Conservation (phyloP, 257 asterid genomes). For the Jasminum sambac region DNA sequence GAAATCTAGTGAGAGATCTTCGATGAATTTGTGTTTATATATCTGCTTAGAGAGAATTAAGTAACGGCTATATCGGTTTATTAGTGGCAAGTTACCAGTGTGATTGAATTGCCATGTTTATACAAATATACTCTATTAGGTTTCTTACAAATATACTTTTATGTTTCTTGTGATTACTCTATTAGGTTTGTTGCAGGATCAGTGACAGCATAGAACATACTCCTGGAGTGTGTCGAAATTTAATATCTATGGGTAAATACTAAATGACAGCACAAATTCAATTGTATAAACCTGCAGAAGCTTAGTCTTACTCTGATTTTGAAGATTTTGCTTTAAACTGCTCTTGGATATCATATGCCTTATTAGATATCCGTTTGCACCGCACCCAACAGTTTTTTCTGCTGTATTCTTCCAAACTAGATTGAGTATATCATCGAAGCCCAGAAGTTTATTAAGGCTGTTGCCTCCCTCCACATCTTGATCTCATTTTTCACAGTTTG, state of each 20-base stretch:
- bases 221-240: slow-evolving; percentile 47
- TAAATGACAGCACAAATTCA: neutral
- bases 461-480: slow-evolving; percentile 89
- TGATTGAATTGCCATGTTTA: neutral
- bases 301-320: no score
- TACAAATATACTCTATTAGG: no score
- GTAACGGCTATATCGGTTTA: neutral
- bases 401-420: slow-evolving; percentile 96
- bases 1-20: slow-evolving; percentile 10
- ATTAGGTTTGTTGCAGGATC: slow-evolving; percentile 92
- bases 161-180: no score
- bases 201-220: slow-evolving; percentile 68
- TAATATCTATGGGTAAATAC: slow-evolving; percentile 1
- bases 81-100: slow-evolving; percentile 1
- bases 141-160: no score
- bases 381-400: slow-evolving; percentile 91
- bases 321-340: no score
- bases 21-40: neutral
- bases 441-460: slow-evolving; percentile 83
- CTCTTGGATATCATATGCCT: slow-evolving; percentile 95
- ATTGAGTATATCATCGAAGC: slow-evolving; percentile 94
- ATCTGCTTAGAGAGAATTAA: neutral
- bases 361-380: slow-evolving; percentile 78
- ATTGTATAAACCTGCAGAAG: slow-evolving; percentile 24
- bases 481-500: slow-evolving; percentile 94